A percentile compares a stretch with the other conserved stretches of the same genome.
Evolutionary conservation across 331 rosid genomes (phyloP).

Genomic region (Rosa hybrid): DNA sequence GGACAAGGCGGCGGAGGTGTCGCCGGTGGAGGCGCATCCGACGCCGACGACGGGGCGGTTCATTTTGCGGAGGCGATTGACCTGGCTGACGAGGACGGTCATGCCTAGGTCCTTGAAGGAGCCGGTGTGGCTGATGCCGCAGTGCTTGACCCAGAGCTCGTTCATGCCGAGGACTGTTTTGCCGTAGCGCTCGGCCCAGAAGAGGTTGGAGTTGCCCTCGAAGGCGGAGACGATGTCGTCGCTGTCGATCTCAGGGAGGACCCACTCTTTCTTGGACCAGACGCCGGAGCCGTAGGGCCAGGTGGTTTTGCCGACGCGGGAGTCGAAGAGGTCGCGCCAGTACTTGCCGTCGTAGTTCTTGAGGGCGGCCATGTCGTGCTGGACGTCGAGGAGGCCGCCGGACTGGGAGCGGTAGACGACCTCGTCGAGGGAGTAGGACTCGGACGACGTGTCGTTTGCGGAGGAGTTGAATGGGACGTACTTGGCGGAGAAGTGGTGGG

Average conservation of each 20-base stretch:
- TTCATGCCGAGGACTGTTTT: conserved; percentile 61
- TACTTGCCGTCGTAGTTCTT: conserved; percentile 57
- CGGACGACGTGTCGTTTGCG: conserved; percentile 31
- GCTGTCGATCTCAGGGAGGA: conserved; percentile 62
- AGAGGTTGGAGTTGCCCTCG: conserved; percentile 76
- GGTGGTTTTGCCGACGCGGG: conserved; percentile 66
- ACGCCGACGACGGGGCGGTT: conserved; percentile 66
- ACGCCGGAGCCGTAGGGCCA: conserved; percentile 90
- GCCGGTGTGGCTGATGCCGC: conserved; percentile 77
- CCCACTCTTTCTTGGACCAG: conserved; percentile 86
- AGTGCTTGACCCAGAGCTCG: conserved; percentile 83
- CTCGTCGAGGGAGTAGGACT: conserved; percentile 78
- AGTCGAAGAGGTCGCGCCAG: conserved; percentile 78
- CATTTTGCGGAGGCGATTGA: conserved; percentile 61
- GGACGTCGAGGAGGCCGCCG: conserved; percentile 70
- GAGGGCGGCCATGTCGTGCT: conserved; percentile 62
- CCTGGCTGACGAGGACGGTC: conserved; percentile 81
- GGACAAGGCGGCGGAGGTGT: conserved; percentile 71
- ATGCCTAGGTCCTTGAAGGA: conserved; percentile 79
- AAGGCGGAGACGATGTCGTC: conserved; percentile 69
- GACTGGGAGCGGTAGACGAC: conserved; percentile 71
- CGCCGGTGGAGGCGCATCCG: conserved; percentile 79
- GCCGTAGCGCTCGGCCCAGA: conserved; percentile 85
- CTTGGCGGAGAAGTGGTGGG: conserved; percentile 53
- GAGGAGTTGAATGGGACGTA: conserved; percentile 63